phyloP scores from a whole-genome alignment of 257 asterid species.

The Eucommia ulmoides region DNA sequence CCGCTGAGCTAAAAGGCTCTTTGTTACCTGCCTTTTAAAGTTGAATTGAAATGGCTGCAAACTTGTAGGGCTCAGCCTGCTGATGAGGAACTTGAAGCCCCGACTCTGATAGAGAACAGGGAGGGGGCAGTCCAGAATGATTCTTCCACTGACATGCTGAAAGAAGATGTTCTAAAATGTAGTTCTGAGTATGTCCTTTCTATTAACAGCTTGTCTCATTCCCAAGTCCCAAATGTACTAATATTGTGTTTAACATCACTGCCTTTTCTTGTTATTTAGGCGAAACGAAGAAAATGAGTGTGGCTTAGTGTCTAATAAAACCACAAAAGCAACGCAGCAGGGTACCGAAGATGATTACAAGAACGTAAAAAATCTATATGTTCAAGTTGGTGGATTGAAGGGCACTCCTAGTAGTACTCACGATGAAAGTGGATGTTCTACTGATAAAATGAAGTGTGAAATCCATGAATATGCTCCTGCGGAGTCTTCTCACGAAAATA shows the following conservation, averaged over 20 bases:
- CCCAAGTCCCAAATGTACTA: constrained; percentile 6
- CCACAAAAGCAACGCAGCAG: constrained; percentile 9
- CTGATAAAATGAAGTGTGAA: constrained; percentile 12
- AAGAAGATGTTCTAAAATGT: constrained; percentile 7
- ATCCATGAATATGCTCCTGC: constrained; percentile 10
- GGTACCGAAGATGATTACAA: constrained; percentile 2
- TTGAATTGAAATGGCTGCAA: constrained; percentile 7
- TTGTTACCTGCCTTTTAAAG: background rate
- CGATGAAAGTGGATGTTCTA: constrained; percentile 15
- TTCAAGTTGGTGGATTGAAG: constrained; percentile 5
- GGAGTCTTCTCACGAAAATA: constrained; percentile 17
- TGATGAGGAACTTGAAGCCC: constrained; percentile 11
- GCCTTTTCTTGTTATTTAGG: constrained; percentile 9
- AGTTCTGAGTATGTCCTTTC: constrained; percentile 16
- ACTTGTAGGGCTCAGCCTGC: constrained; percentile 22
- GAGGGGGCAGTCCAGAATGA: constrained; percentile 10
- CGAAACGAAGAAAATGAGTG: constrained; percentile 6
- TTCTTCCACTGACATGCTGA: constrained; percentile 14
- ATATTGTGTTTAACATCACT: constrained; percentile 10
- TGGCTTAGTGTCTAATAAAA: constrained; percentile 3
- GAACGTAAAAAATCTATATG: no score
- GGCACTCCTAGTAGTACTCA: constrained; percentile 13
- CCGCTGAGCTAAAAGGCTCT: constrained; percentile 7
- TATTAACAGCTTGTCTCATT: constrained; percentile 12
- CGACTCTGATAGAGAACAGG: background rate